Evolutionary conservation across 2,329 filamentous ascomycete genomes (phyloP).

Genomic region (Monilinia vaccinii-corymbosi): DNA sequence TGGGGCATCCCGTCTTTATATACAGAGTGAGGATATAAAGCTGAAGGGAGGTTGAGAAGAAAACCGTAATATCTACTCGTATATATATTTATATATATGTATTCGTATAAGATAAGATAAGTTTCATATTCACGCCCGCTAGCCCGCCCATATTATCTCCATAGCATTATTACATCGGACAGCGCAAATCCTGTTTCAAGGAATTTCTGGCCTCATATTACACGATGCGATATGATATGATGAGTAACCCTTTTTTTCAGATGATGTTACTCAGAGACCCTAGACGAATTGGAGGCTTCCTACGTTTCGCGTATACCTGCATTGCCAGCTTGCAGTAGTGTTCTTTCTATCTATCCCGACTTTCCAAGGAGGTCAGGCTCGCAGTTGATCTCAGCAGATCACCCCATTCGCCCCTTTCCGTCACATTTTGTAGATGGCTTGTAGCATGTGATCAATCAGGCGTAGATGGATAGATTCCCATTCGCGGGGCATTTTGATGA

Average conservation of each 20-base stretch:
- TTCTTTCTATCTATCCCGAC: not conserved
- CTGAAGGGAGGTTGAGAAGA: not conserved
- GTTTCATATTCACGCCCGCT: not conserved
- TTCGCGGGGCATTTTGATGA: not conserved
- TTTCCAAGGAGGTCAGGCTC: conserved; percentile 7
- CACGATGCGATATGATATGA: not conserved
- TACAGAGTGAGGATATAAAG: too few species aligned
- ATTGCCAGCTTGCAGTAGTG: conserved; percentile 11
- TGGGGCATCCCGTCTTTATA: not conserved
- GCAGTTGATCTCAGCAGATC: conserved; percentile 1
- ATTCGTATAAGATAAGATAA: not conserved
- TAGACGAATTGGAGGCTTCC: conserved; percentile 7
- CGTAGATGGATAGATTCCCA: not conserved
- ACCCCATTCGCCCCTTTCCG: conserved; percentile 5
- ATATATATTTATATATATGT: too few species aligned
- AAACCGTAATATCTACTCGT: too few species aligned
- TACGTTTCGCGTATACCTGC: conserved; percentile 10
- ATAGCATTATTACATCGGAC: not conserved
- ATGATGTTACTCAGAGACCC: not conserved
- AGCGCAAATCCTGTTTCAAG: not conserved
- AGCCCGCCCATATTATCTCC: not conserved
- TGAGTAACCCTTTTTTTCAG: not conserved
- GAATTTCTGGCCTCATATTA: not conserved
- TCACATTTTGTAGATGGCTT: conserved; percentile 4
- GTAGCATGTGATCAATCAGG: not conserved